Evolutionary conservation across 164 flowering plant genomes (phyloP).

Genomic region (Buxus sempervirens): DNA sequence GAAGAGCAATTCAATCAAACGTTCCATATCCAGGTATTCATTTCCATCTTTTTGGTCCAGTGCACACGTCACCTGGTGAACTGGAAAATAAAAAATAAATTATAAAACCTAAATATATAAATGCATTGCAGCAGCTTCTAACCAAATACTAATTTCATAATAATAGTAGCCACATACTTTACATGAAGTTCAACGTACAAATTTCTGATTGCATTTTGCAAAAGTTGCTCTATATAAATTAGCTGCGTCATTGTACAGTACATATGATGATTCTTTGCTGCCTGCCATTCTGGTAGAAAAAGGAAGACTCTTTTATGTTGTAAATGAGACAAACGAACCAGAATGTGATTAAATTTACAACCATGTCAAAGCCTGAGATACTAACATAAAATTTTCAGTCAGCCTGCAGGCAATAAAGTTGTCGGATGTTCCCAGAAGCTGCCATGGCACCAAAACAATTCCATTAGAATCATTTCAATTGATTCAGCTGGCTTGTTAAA

Average conservation of each 20-base stretch:
- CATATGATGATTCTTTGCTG: background rate
- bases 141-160: too few relatives aligned
- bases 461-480: background rate
- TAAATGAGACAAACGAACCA: slow-evolving; percentile 11
- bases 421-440: slow-evolving; percentile 95
- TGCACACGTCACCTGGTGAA: too few relatives aligned
- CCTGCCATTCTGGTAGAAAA: background rate
- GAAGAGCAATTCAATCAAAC: too few relatives aligned
- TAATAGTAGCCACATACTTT: too few relatives aligned
- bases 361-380: slow-evolving; percentile 9
- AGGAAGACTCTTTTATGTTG: background rate
- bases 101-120: too few relatives aligned
- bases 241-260: background rate
- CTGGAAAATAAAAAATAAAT: too few relatives aligned
- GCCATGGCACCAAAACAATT: slow-evolving; percentile 21
- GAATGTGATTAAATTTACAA: slow-evolving; percentile 21
- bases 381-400: slow-evolving; percentile 34
- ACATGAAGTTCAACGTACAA: too few relatives aligned
- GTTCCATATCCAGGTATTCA: too few relatives aligned
- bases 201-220: background rate
- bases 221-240: background rate
- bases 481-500: background rate
- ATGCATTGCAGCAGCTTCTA: too few relatives aligned
- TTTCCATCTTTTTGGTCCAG: too few relatives aligned
- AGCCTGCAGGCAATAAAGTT: slow-evolving; percentile 86